Conservation (phyloP, 768 basidiomycete genomes). For the Myochromella boudieri region DNA sequence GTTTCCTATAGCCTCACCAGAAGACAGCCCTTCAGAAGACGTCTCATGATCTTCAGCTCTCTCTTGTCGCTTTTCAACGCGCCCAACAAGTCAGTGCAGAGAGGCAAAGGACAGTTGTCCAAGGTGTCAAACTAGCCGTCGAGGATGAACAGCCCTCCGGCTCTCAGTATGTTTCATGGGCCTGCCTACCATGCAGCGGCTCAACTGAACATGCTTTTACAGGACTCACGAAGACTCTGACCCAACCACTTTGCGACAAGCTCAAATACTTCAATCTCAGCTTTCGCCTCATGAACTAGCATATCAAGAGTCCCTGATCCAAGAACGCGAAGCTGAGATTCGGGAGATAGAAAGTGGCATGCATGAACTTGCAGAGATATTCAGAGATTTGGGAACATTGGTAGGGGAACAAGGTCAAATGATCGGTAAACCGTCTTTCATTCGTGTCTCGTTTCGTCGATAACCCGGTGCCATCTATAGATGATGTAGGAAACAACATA, state of each 20-base stretch:
- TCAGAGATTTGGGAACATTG: slow-evolving; percentile 91
- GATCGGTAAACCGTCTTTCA: slow-evolving; percentile 65
- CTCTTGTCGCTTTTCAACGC: slow-evolving; percentile 87
- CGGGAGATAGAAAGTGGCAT: slow-evolving; percentile 96
- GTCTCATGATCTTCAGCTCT: slow-evolving; percentile 88
- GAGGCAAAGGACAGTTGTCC: slow-evolving; percentile 84
- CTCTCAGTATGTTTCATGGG: slow-evolving; percentile 22
- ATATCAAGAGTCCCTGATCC: slow-evolving; percentile 93
- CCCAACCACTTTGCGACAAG: slow-evolving; percentile 63
- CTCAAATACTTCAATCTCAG: slow-evolving; percentile 66
- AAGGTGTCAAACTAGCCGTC: slow-evolving; percentile 80
- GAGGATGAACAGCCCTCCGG: slow-evolving; percentile 59
- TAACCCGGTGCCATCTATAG: slow-evolving; percentile 37
- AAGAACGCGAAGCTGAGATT: slow-evolving; percentile 93
- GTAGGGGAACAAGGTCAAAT: slow-evolving; percentile 94
- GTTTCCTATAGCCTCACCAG: slow-evolving; percentile 61
- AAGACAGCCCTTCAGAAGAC: slow-evolving; percentile 90
- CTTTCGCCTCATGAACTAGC: slow-evolving; percentile 91
- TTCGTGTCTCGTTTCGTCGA: background rate
- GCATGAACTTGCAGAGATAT: slow-evolving; percentile 94
- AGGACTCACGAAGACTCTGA: slow-evolving; percentile 34
- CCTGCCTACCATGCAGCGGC: slow-evolving; percentile 2
- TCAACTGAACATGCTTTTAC: slow-evolving; percentile 18
- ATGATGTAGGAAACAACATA: slow-evolving; percentile 94
- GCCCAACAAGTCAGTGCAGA: slow-evolving; percentile 91